These are phyloP conservation scores for Phytophthora fragariae DNA, from an alignment of 352 stramenopile species.

Conservation along the genomic window DNA sequence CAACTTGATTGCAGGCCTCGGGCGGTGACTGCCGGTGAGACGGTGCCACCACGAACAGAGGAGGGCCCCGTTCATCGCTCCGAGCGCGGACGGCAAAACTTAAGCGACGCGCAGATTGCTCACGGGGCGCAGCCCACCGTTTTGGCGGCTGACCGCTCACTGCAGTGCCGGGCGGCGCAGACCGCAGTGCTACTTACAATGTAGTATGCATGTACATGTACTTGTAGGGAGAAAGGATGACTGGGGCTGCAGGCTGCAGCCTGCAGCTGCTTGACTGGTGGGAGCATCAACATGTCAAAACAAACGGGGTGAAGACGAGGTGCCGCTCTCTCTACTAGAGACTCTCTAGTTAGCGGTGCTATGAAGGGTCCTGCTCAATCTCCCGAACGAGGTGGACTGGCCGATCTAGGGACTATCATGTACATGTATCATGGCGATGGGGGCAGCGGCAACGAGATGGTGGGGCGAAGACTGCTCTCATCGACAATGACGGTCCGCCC, in stretches of 20 bases:
- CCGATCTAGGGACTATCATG: slow-evolving; percentile 28
- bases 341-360: background rate
- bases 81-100: slow-evolving; percentile 28
- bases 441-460: background rate
- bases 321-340: background rate
- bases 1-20: slow-evolving; percentile 30
- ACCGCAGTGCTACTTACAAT: background rate
- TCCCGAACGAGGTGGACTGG: slow-evolving; percentile 10
- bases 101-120: slow-evolving; percentile 8
- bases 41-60: slow-evolving; percentile 11
- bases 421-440: slow-evolving; percentile 40
- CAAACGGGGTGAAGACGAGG: background rate
- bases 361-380: slow-evolving; percentile 1
- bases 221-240: background rate
- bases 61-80: slow-evolving; percentile 9
- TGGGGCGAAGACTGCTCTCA: background rate
- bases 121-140: background rate
- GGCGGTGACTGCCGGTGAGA: slow-evolving; percentile 11
- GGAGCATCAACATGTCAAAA: slow-evolving; percentile 16
- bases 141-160: slow-evolving; percentile 7
- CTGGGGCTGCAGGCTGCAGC: background rate
- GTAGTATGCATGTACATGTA: background rate
- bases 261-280: background rate
- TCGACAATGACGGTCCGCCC: slow-evolving; percentile 18
- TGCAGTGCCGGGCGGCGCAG: too few species aligned